phyloP scores from a whole-genome alignment of 1,139 yeast species.

The Sporopachydermia cereana region DNA sequence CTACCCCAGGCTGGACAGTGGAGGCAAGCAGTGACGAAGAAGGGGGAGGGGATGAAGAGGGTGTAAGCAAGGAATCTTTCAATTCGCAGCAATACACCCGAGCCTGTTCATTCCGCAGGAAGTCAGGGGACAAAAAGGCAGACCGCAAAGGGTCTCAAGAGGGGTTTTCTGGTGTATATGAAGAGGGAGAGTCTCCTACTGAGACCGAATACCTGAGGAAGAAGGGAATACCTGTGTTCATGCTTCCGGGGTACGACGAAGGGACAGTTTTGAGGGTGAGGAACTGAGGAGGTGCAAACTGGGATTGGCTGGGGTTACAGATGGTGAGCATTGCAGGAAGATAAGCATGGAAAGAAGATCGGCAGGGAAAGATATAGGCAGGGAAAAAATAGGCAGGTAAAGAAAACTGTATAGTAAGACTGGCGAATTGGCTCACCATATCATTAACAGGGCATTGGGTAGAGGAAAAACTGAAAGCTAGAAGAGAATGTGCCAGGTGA shows the following conservation, averaged over 20 bases:
- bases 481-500: too few relatives aligned
- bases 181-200: slow-evolving; percentile 3
- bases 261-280: not conserved
- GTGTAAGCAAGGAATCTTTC: not conserved
- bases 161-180: not conserved
- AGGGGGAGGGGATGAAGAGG: not conserved
- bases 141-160: not conserved
- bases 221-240: not conserved
- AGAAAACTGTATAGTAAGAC: too few relatives aligned
- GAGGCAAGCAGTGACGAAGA: not conserved
- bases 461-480: too few relatives aligned
- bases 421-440: too few relatives aligned
- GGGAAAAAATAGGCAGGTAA: too few relatives aligned
- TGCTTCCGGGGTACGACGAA: not conserved
- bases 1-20: not conserved
- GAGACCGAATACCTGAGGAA: not conserved
- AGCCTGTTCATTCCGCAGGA: slow-evolving; percentile 2
- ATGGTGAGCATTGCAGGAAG: too few relatives aligned
- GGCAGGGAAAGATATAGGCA: too few relatives aligned
- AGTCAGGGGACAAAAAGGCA: not conserved
- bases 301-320: too few relatives aligned
- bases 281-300: not conserved
- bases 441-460: too few relatives aligned
- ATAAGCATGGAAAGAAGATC: too few relatives aligned
- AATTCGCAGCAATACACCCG: not conserved